These are phyloP conservation scores for Colletotrichum sp. DNA, from an alignment of 2,329 filamentous ascomycete species.

Conservation along the genomic window DNA sequence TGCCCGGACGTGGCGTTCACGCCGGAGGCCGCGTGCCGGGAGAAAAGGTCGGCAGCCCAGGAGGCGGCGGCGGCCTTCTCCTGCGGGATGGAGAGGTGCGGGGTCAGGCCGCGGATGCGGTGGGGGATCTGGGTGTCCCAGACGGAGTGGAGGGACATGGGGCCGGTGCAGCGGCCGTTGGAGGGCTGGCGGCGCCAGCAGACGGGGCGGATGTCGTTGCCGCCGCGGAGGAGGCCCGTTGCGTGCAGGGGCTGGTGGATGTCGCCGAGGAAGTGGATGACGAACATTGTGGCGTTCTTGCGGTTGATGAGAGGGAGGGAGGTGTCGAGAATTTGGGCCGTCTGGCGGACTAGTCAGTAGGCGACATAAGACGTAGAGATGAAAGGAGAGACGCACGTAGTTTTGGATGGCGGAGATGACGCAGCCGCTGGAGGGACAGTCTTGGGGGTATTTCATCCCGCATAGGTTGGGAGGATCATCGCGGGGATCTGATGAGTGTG, in stretches of 20 bases:
- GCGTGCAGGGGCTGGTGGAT: conserved; percentile 23
- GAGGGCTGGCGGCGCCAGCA: conserved; percentile 17
- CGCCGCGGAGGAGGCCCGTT: conserved; percentile 21
- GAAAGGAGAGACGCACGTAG: background rate
- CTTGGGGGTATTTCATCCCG: conserved; percentile 20
- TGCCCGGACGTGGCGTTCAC: background rate
- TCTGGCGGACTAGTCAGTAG: background rate
- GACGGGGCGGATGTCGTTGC: conserved; percentile 22
- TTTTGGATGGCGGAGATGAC: conserved; percentile 22
- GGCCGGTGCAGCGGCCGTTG: conserved; percentile 10
- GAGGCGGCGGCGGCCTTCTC: conserved; percentile 13
- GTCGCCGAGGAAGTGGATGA: conserved; percentile 24
- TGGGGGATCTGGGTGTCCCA: conserved; percentile 22
- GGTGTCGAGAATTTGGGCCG: conserved; percentile 17
- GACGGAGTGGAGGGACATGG: conserved; percentile 20
- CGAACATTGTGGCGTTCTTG: conserved; percentile 23
- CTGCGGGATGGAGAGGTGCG: conserved; percentile 1
- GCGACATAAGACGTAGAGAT: background rate
- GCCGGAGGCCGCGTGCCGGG: background rate
- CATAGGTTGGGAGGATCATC: conserved; percentile 21
- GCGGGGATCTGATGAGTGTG: background rate
- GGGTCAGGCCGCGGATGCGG: conserved; percentile 14
- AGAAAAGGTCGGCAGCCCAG: conserved; percentile 11
- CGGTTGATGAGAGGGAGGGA: conserved; percentile 31
- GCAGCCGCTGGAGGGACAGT: conserved; percentile 21